Base-by-base conservation (phyloP, 495 filamentous ascomycete genomes). In the Neurospora tetraspora region DNA sequence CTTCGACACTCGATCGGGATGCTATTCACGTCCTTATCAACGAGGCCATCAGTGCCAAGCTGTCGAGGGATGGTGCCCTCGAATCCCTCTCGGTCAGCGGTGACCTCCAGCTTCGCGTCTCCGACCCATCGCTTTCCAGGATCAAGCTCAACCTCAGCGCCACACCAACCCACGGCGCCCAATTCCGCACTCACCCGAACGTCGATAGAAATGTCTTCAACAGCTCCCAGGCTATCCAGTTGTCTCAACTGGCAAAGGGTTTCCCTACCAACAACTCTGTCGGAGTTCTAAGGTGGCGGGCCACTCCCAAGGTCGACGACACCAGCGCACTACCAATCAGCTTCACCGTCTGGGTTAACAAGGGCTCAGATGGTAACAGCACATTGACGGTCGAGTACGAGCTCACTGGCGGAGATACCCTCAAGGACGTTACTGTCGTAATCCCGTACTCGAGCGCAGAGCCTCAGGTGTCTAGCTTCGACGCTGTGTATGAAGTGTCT, bases 321-420 rank as follows among this genome's bases (percentile, higher is more conserved):
- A 88, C 91, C 42, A 88, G 88, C 73, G 89, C 89, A 11, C 86
- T 94, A 42, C 95, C 95, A 38, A 94, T 98, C 76, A 93, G 90
- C 36, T 97, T 98, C 79, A 97, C 92, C 11, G 95, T 97, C 23
- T 98, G 95, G 95, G 91, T 96, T 42, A 96, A 96, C 79, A 92
- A 92, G 84, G 91, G 91, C 68, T 87, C 90, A 14, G 90, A 91
- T 43, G 88, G 88, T 68, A 92, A 91, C 69, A 94, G 89, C 78
- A 93, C 90, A 42, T 86, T 98, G 75, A 98, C 94, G 1, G 88
- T 98, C 9, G 95, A 98, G 81, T 98, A 97, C 78, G 95, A 98
- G 82, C 88, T 97, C 71, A 92, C 91, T 1, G 92, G 93, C 71
- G 86, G 88, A 8, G 88, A 88, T 69, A 85, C 86, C 23, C 85